A percentile compares a stretch with the other conserved stretches of the same genome.
phyloP scores from a whole-genome alignment of 1,139 yeast species.

The Diutina ranongensis region DNA sequence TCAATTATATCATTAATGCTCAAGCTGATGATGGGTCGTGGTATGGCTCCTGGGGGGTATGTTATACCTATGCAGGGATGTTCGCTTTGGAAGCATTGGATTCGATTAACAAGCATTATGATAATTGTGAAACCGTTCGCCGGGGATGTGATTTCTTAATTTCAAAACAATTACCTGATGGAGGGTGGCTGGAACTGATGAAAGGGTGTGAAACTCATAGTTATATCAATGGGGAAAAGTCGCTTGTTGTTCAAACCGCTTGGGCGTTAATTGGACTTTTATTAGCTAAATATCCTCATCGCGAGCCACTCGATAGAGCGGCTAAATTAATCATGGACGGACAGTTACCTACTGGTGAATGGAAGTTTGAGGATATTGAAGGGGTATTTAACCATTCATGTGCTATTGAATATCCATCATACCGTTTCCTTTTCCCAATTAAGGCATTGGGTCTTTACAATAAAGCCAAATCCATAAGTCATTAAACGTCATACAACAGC shows the following conservation, averaged over 20 bases:
- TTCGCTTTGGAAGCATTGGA: conserved; percentile 90
- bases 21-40: conserved; percentile 85
- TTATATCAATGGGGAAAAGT: conserved; percentile 48
- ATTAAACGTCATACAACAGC: background rate
- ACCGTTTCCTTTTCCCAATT: conserved; percentile 80
- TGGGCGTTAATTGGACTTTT: conserved; percentile 85
- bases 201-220: conserved; percentile 73
- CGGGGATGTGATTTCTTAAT: conserved; percentile 81
- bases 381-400: conserved; percentile 91
- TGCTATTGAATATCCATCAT: conserved; percentile 94
- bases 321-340: conserved; percentile 51
- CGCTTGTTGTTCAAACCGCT: conserved; percentile 81
- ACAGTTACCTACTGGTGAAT: conserved; percentile 72
- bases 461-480: conserved; percentile 13
- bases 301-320: conserved; percentile 50
- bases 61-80: conserved; percentile 95
- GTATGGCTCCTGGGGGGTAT: conserved; percentile 99
- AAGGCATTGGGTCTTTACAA: conserved; percentile 82
- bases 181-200: conserved; percentile 96
- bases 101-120: conserved; percentile 54
- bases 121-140: conserved; percentile 48
- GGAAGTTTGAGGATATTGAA: conserved; percentile 77
- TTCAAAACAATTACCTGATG: conserved; percentile 68
- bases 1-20: conserved; percentile 52
- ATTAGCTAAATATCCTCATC: conserved; percentile 71